Base-by-base conservation (phyloP, 306 rosid species). In the Dalbergia cochinchinensis region DNA sequence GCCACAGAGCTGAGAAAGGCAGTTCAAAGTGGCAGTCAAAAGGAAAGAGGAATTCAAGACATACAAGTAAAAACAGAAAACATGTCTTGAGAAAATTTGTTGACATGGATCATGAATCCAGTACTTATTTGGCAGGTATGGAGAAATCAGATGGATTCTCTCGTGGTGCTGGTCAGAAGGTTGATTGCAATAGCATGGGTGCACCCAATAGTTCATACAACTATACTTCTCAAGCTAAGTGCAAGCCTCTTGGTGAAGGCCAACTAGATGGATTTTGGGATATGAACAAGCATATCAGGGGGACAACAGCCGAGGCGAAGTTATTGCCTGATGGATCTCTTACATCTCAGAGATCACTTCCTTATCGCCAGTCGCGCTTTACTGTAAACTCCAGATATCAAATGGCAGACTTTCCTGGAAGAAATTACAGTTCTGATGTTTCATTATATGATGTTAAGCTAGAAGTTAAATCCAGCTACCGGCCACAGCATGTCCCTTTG, bases 1-100 rank as follows among this genome's bases (percentile, higher is more conserved):
- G 80, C 76, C 87, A 78, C 60, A 82, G 88, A 74, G 83, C 82
- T 39, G 94, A 89, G 73, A 90, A 87, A 83, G 89, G 85, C 78
- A 87, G 92, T 86, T 95, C 99, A 59, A 85, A 91, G 91, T 95
- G 98, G 99, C 97, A 90, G 88, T 86, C 74, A 65, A 95, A 95
- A 89, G 91, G 99, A 86, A 95, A 95, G 91, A 86, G 99, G 87
- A 93, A 95, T 76, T 84, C 87, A 62, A 95, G 99, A 83, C 87
- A 89, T 79, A 81, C 71, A 22, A 78, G 82, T 65, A 90, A 88
- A 90, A 86, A 73, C 72, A 87, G 90, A 69, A 89, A 89, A 72
- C 92, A 85, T 31, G 90, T 77, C 74, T 82, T 78, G 6, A 90
- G 88, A 89, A 93, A 78, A 63, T 82, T 72, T 66, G 81, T 45